Evolutionary conservation across 2,329 filamentous ascomycete genomes (phyloP).

Genomic region (Elsinoe ampelina): DNA sequence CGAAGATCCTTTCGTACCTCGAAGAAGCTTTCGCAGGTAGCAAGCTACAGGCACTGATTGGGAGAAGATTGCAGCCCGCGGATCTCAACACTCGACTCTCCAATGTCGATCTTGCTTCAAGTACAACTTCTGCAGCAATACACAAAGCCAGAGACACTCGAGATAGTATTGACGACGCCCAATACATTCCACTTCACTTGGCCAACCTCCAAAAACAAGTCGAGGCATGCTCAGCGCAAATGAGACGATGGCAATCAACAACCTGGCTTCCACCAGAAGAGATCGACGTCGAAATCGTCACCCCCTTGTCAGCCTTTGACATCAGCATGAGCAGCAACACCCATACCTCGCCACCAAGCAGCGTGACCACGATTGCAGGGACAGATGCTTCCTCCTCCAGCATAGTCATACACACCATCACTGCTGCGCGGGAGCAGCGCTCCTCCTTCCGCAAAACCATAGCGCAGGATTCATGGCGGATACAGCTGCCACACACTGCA

Average conservation of each 20-base stretch:
- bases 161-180: background rate
- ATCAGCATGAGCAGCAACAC: background rate
- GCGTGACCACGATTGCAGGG: background rate
- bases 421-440: background rate
- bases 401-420: background rate
- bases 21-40: conserved; percentile 58
- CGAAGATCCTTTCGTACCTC: conserved; percentile 68
- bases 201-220: background rate
- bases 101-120: background rate
- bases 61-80: background rate
- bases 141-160: background rate
- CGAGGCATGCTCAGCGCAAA: background rate
- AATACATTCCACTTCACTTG: conserved; percentile 3
- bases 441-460: background rate
- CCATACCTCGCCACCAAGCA: background rate
- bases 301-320: background rate
- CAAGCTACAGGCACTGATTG: conserved; percentile 38
- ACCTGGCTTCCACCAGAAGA: conserved; percentile 1
- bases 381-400: background rate
- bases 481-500: background rate
- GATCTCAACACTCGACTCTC: background rate
- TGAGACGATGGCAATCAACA: conserved; percentile 11
- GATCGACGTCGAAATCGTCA: background rate
- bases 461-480: background rate
- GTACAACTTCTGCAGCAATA: background rate